Evolutionary conservation across 306 rosid species (phyloP).

Genomic region (Fragaria vesca): DNA sequence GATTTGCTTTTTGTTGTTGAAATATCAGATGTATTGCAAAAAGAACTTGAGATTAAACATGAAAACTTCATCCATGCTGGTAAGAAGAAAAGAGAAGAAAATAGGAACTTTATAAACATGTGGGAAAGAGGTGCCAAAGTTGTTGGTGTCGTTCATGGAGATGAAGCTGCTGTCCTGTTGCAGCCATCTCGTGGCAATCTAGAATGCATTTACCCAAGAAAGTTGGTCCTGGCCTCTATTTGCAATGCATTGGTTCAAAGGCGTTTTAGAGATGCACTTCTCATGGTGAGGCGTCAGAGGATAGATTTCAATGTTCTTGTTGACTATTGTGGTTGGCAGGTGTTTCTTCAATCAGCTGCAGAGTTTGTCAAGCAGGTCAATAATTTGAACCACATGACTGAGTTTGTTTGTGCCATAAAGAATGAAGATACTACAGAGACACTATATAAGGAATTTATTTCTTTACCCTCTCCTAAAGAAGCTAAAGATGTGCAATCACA

Average conservation of each 20-base stretch:
- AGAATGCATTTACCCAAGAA: constrained; percentile 86
- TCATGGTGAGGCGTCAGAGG: constrained; percentile 93
- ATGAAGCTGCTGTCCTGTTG: constrained; percentile 72
- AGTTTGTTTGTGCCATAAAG: constrained; percentile 89
- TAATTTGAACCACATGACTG: constrained; percentile 83
- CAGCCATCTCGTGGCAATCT: constrained; percentile 89
- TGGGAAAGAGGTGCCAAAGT: constrained; percentile 98
- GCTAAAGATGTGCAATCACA: constrained; percentile 39
- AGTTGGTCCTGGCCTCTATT: constrained; percentile 79
- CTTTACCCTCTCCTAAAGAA: constrained; percentile 42
- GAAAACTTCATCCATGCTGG: constrained; percentile 45
- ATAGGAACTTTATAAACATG: constrained; percentile 54
- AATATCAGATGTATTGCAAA: constrained; percentile 53
- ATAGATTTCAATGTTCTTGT: constrained; percentile 89
- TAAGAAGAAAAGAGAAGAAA: constrained; percentile 51
- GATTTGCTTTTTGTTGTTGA: constrained; percentile 84
- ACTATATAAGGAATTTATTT: constrained; percentile 53
- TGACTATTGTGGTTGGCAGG: constrained; percentile 74
- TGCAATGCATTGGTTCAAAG: constrained; percentile 69
- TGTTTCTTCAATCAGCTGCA: constrained; percentile 71
- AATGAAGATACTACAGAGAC: constrained; percentile 65
- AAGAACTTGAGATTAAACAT: constrained; percentile 54
- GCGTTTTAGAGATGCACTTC: constrained; percentile 83
- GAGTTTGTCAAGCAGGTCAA: constrained; percentile 84
- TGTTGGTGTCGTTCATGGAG: constrained; percentile 85